Percentiles rank a stretch among this genome's conserved stretches.
phyloP scores from a whole-genome alignment of 352 stramenopile species.

The Globisporangium spinosum region DNA sequence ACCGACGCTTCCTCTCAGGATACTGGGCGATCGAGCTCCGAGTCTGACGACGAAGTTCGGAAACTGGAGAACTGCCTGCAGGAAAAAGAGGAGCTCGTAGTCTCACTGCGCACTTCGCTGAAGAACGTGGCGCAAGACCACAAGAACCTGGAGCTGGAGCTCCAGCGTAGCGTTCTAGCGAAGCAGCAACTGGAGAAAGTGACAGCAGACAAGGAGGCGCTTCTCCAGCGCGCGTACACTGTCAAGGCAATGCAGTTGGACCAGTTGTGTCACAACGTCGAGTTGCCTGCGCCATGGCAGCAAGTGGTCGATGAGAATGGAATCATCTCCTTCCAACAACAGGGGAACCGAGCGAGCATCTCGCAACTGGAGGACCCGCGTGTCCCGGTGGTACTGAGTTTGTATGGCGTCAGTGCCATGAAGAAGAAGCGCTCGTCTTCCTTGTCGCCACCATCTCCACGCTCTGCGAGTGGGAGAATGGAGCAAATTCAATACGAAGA shows the following conservation, averaged over 20 bases:
- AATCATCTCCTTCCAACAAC: slow-evolving; percentile 45
- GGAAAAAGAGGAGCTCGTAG: slow-evolving; percentile 43
- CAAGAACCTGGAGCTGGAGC: slow-evolving; percentile 39
- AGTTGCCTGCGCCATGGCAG: slow-evolving; percentile 38
- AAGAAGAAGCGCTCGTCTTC: neutral
- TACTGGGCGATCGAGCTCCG: neutral
- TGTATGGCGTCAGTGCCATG: slow-evolving; percentile 10
- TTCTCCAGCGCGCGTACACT: slow-evolving; percentile 38
- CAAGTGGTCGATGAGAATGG: slow-evolving; percentile 45
- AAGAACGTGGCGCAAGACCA: slow-evolving; percentile 37
- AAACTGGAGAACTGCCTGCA: slow-evolving; percentile 28
- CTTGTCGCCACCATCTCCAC: neutral
- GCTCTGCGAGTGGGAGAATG: slow-evolving; percentile 4
- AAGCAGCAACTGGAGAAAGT: slow-evolving; percentile 46
- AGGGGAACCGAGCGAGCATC: slow-evolving; percentile 30
- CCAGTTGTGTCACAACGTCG: slow-evolving; percentile 42
- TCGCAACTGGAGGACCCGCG: slow-evolving; percentile 54
- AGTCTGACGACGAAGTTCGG: slow-evolving; percentile 10
- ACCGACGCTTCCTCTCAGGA: slow-evolving; percentile 2
- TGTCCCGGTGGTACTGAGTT: slow-evolving; percentile 16
- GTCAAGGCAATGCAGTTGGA: slow-evolving; percentile 64
- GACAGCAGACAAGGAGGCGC: slow-evolving; percentile 32
- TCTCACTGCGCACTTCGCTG: slow-evolving; percentile 28
- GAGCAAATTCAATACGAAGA: slow-evolving; percentile 5
- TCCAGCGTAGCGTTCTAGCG: slow-evolving; percentile 21